These are phyloP conservation scores for Solanum chiquidenum DNA, from an alignment of 257 asterid genomes.

Conservation along the genomic window DNA sequence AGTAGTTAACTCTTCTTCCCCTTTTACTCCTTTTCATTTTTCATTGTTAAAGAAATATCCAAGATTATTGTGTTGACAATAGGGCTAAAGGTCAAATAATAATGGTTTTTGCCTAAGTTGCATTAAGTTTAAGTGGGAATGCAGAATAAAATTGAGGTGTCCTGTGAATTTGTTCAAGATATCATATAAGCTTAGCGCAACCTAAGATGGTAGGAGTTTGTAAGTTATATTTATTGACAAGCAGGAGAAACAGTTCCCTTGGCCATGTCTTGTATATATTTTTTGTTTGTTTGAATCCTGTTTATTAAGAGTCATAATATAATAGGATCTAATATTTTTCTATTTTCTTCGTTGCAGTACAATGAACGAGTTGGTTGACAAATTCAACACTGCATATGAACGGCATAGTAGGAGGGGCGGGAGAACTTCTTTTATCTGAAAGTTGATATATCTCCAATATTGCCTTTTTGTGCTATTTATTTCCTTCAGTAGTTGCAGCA, in stretches of 20 bases:
- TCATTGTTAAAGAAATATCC: neutral
- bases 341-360: constrained; percentile 40
- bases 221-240: neutral
- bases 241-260: neutral
- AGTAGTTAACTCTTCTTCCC: neutral
- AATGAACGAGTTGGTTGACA: constrained; percentile 85
- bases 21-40: neutral
- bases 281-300: neutral
- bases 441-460: neutral
- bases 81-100: neutral
- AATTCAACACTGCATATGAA: constrained; percentile 82
- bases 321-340: constrained; percentile 1
- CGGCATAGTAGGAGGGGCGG: constrained; percentile 85
- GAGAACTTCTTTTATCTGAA: constrained; percentile 51
- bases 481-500: neutral
- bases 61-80: neutral
- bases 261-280: neutral
- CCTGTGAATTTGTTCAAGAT: neutral
- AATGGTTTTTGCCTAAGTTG: neutral
- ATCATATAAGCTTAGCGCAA: neutral
- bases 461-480: neutral
- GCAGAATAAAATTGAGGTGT: neutral
- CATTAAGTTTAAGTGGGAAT: neutral
- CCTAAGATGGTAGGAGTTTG: neutral
- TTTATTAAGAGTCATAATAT: neutral